Percentiles rank a stretch among this genome's conserved stretches.
Conservation (phyloP, 2,329 filamentous ascomycete genomes). For the Penicillium frequentans region DNA sequence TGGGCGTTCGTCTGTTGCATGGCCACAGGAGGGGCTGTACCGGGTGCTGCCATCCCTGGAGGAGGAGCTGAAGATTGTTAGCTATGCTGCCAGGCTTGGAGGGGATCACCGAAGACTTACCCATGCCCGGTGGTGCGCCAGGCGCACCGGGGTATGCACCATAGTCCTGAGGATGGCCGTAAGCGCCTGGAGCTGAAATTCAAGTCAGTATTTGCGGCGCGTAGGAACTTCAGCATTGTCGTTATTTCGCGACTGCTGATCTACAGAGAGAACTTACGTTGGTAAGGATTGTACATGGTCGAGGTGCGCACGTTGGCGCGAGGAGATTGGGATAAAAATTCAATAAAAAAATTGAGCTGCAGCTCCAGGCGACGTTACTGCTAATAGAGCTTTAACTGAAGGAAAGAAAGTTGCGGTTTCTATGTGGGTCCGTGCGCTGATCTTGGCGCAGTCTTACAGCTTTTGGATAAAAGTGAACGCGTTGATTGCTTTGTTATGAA, state of each 20-base stretch:
- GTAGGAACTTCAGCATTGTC: not conserved
- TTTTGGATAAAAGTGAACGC: too few relatives aligned
- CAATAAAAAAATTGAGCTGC: not conserved
- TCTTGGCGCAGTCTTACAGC: constrained; percentile 9
- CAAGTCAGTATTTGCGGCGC: constrained; percentile 12
- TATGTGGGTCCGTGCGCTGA: constrained; percentile 13
- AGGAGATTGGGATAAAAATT: not conserved
- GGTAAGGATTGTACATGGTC: constrained; percentile 48
- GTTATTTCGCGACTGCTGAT: not conserved
- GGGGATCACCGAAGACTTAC: not conserved
- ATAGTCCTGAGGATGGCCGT: constrained; percentile 74
- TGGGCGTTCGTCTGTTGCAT: constrained; percentile 72
- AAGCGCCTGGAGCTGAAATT: constrained; percentile 51
- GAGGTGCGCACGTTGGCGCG: not conserved
- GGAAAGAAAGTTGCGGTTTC: constrained; percentile 15
- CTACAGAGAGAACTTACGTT: constrained; percentile 32
- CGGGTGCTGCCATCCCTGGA: constrained; percentile 77
- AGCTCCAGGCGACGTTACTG: not conserved
- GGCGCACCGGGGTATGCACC: constrained; percentile 68
- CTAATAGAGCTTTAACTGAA: not conserved
- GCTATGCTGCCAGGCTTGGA: constrained; percentile 51
- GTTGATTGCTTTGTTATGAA: too few relatives aligned
- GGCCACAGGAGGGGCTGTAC: constrained; percentile 75
- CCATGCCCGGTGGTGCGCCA: constrained; percentile 42
- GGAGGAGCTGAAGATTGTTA: constrained; percentile 60